Base-by-base conservation (phyloP, 345 rosid genomes). In the Hibiscus tridactylites region DNA sequence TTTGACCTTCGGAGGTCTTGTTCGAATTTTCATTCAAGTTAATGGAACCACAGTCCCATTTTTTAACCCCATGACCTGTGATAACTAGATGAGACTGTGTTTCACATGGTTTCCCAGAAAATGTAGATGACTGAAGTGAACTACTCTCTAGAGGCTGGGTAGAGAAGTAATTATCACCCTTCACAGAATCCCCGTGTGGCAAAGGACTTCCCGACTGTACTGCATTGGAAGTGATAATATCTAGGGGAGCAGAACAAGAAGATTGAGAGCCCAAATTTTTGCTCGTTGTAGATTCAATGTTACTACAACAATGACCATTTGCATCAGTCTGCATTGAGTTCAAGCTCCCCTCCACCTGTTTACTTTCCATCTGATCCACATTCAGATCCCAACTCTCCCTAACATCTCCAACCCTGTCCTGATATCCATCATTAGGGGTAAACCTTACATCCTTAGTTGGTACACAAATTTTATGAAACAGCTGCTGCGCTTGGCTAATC, bases 191-290 rank as follows among this genome's bases (percentile, higher is more conserved):
- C 73, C 69, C 46, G 52, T 70, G 74, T 56, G 77, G 72, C 58
- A 65, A 69, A 58, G 77, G 62, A 75, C 66, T 70, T 75, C 46
- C 81, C 69, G 63, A 50, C 69, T 76, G 75, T 70, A 65, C 78
- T 75, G 77, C 81, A 70, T 74, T 79, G 56, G 74, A 68, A 76
- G 76, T 78, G 68, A 70, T 72, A 68, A 56, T 71, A 81, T 72
- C 86, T 29, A 50, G 76, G 74, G 75, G 61, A 35, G 80, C 28
- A 61, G 82, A 60, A 72, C 76, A 65, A 67, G 78, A 77, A 37
- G 87, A 81, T 68, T 78, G 79, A 67, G 83, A 78, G 77, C 74
- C 81, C 63, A 75, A 66, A 67, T 65, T 84, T 50, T 73, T 76
- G 67, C 74, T 75, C 61, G 54, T 82, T 28, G 35, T 67, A 79